Percentiles rank a stretch among this genome's conserved stretches.
Evolutionary conservation across 805 yeast genomes (phyloP).

Genomic region (Kuraishia borneana): DNA sequence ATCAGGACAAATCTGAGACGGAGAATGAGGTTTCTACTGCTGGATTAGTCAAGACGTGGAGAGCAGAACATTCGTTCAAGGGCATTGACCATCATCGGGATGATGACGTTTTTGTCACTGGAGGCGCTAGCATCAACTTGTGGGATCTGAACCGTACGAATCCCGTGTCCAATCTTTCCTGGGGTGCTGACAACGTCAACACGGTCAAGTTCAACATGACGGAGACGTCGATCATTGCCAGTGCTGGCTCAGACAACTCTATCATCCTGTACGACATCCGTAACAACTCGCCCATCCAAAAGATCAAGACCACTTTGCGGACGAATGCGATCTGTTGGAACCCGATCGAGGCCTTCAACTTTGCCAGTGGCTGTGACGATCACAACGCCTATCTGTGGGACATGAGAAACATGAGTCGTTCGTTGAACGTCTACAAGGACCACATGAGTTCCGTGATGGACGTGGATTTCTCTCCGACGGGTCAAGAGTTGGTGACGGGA

Average conservation of each 20-base stretch:
- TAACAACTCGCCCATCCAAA: constrained; percentile 86
- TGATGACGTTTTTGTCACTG: constrained; percentile 74
- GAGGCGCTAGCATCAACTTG: constrained; percentile 80
- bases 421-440: constrained; percentile 81
- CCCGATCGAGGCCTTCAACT: constrained; percentile 94
- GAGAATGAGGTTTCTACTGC: constrained; percentile 19
- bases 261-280: constrained; percentile 84
- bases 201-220: constrained; percentile 81
- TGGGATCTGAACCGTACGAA: constrained; percentile 84
- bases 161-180: constrained; percentile 66
- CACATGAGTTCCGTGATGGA: constrained; percentile 95
- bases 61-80: constrained; percentile 77
- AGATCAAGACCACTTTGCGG: constrained; percentile 70
- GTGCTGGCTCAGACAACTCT: constrained; percentile 86
- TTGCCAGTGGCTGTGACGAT: constrained; percentile 89
- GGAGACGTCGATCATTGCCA: constrained; percentile 80
- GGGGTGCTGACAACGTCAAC: constrained; percentile 94
- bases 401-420: constrained; percentile 81
- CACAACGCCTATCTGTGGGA: constrained; percentile 93
- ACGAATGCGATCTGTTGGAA: constrained; percentile 90
- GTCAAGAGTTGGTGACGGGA: constrained; percentile 91
- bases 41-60: constrained; percentile 67
- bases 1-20: constrained; percentile 23
- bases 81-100: constrained; percentile 79
- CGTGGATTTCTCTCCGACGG: constrained; percentile 93